Evolutionary conservation across 2,329 filamentous ascomycete genomes (phyloP), one percentile per base, ranked within the genome.

Genomic region (Hymenoscyphus albidus): DNA sequence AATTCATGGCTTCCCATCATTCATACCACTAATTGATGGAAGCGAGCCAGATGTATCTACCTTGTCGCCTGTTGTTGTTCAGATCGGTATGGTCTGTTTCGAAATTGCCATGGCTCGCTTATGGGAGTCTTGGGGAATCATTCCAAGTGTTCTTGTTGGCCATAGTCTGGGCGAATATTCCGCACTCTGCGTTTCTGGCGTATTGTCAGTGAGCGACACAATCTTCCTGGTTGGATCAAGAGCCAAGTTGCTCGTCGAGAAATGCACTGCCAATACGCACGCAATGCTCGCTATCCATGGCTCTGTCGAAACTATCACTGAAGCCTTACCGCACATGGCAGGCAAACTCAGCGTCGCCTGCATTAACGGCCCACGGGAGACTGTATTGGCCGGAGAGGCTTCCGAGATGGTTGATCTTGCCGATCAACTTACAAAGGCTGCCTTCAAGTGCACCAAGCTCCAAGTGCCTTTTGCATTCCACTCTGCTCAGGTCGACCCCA

Each of bases 361-460:
- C 78, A 83, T 92, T 74, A 96, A 96, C 70, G 86, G 88, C 0
- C 87, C 88, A 0, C 81, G 85, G 60, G 90, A 92, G 74, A 93
- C 88, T 10, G 92, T 95, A 1, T 80, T 95, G n/a, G 85, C 85
- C 66, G 78, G 84, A 16, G 81, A 82, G 35, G 78, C 79, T 54
- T 81, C 83, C 39, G 78, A 85, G 38, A 82, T 89, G 51, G 80
- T 82, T 54, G 78, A 78, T 3, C 78, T 87, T 16, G 80, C 82
- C 9, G 65, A 71, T 48, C 72, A 79, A 38, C 79, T 89, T 3
- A 75, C 79, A 14, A 74, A 76, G 6, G 78, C 81, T 63, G 84
- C 83, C 1, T 82, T 86, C 76, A 88, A 88, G 76, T 82, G 81
- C 65, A 85, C 82, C 14, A 83, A 82, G 72, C 79, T 90, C n/a